phyloP scores from a whole-genome alignment of 257 asterid genomes.

The Verbascum thapsus region DNA sequence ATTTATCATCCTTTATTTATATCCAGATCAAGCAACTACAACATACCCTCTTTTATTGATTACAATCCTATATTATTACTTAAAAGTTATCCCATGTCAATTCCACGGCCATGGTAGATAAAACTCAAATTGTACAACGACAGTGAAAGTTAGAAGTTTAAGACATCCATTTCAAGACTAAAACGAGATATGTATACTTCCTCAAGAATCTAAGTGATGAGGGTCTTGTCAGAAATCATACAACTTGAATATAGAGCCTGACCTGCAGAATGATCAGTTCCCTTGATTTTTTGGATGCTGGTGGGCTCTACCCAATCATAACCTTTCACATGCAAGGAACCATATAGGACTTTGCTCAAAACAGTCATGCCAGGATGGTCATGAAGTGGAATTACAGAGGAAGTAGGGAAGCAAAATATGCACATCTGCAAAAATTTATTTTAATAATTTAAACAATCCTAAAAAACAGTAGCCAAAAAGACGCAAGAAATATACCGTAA shows the following conservation, averaged over 20 bases:
- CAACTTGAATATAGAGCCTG: conserved; percentile 26
- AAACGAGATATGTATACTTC: too few relatives aligned
- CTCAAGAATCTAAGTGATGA: too few relatives aligned
- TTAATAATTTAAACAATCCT: conserved; percentile 31
- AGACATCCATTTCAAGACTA: too few relatives aligned
- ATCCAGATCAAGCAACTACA: too few relatives aligned
- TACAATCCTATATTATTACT: too few relatives aligned
- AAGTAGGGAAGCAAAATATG: conserved; percentile 90
- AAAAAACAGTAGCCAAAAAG: conserved; percentile 16
- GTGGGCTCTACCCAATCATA: conserved; percentile 98
- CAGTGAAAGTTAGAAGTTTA: too few relatives aligned
- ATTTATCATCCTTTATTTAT: too few relatives aligned
- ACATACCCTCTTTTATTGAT: too few relatives aligned
- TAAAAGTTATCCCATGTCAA: too few relatives aligned
- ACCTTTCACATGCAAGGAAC: conserved; percentile 92
- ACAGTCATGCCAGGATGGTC: conserved; percentile 98
- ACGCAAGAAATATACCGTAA: conserved; percentile 58
- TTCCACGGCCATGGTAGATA: too few relatives aligned
- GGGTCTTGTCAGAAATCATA: conserved; percentile 5
- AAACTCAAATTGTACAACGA: too few relatives aligned
- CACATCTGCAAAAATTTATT: conserved; percentile 78
- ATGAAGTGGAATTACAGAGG: conserved; percentile 94
- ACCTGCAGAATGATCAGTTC: conserved; percentile 66
- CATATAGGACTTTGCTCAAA: conserved; percentile 88
- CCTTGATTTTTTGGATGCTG: conserved; percentile 48